Conservation (phyloP, 352 stramenopile genomes). For the Pythium guiyangense region DNA sequence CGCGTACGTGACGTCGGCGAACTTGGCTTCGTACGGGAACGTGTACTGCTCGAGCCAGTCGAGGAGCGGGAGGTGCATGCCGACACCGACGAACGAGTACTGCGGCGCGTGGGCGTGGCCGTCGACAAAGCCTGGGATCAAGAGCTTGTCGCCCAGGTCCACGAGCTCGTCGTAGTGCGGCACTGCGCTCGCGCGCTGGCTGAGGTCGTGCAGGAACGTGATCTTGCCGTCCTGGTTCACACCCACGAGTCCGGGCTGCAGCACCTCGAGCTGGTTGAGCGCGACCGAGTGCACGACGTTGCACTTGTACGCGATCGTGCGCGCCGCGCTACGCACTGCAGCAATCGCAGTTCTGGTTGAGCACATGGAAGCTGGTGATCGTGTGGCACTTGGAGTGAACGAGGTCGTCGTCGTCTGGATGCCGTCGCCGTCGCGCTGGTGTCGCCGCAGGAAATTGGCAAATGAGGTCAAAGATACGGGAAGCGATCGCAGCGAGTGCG, state of each 20-base stretch:
- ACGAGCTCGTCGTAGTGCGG: conserved; percentile 48
- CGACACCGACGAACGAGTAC: conserved; percentile 91
- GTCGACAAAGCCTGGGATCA: conserved; percentile 93
- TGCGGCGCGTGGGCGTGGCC: conserved; percentile 93
- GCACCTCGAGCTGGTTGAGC: conserved; percentile 52
- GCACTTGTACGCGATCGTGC: conserved; percentile 65
- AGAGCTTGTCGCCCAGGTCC: conserved; percentile 66
- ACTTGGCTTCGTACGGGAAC: conserved; percentile 90
- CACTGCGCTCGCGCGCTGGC: not conserved
- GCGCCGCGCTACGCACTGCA: conserved; percentile 26
- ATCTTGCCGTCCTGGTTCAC: conserved; percentile 42
- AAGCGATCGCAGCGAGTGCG: too few relatives aligned
- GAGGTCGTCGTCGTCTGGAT: too few relatives aligned
- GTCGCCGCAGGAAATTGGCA: conserved; percentile 11
- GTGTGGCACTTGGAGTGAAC: not conserved
- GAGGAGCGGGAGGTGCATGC: conserved; percentile 91
- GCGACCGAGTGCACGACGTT: conserved; percentile 72
- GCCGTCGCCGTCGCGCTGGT: conserved; percentile 1
- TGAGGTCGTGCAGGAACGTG: conserved; percentile 40
- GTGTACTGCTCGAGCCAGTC: conserved; percentile 94
- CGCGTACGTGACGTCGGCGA: conserved; percentile 59
- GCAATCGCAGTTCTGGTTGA: conserved; percentile 16
- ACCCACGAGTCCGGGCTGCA: conserved; percentile 62
- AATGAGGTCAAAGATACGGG: conserved; percentile 15
- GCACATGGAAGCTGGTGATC: conserved; percentile 4